phyloP scores from a whole-genome alignment of 257 asterid genomes.

The Solanum virginianum region DNA sequence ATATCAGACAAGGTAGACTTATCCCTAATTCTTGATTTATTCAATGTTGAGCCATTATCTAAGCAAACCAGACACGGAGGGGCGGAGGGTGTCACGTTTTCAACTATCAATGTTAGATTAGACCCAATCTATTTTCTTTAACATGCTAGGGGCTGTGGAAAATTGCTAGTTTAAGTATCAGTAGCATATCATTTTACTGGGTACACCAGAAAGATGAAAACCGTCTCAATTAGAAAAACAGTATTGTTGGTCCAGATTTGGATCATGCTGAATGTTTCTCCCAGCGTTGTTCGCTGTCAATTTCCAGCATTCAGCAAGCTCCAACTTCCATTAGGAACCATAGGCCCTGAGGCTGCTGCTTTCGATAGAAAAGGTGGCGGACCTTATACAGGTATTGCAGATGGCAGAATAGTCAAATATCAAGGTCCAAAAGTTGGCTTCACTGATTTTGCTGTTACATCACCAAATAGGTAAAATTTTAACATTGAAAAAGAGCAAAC shows the following conservation, averaged over 20 bases:
- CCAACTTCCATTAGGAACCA: background rate
- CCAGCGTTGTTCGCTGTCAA: background rate
- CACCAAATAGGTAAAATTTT: slow-evolving; percentile 24
- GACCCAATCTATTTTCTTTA: background rate
- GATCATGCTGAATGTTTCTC: background rate
- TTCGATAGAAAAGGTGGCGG: slow-evolving; percentile 17
- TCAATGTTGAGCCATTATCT: background rate
- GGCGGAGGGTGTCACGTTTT: background rate
- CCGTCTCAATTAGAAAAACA: background rate
- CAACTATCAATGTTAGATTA: background rate
- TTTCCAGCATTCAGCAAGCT: background rate
- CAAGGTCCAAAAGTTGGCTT: slow-evolving; percentile 11
- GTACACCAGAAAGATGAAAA: background rate
- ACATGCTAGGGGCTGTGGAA: background rate
- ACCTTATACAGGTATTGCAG: slow-evolving; percentile 36
- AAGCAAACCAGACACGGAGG: background rate
- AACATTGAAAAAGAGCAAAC: background rate
- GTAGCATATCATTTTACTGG: background rate
- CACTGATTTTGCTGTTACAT: slow-evolving; percentile 30
- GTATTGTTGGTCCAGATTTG: background rate
- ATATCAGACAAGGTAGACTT: background rate
- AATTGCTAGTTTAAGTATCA: background rate
- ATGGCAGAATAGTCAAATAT: slow-evolving; percentile 38
- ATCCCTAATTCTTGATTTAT: background rate
- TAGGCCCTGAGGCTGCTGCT: slow-evolving; percentile 25